Percentiles rank a stretch among this genome's conserved stretches.
Evolutionary conservation across 2,329 filamentous ascomycete genomes (phyloP).

Genomic region (Leptographium procerum): DNA sequence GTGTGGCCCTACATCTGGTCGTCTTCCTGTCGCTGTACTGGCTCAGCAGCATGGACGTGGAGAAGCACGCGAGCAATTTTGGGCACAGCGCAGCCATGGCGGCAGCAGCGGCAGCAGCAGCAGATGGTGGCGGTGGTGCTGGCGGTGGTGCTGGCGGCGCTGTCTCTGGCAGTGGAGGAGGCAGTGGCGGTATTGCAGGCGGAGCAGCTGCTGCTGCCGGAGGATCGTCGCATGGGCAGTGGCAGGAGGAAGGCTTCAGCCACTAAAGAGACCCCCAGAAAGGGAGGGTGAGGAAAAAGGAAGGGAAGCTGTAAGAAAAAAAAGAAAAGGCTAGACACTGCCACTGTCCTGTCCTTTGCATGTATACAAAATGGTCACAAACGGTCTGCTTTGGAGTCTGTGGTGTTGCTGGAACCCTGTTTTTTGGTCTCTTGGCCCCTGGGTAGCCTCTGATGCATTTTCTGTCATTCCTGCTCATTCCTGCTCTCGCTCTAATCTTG

Average conservation of each 20-base stretch:
- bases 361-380: too few species aligned
- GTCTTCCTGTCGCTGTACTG: constrained; percentile 82
- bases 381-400: too few species aligned
- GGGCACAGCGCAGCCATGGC: constrained; percentile 35
- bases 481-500: too few species aligned
- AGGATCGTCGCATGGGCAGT: constrained; percentile 36
- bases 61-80: constrained; percentile 46
- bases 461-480: too few species aligned
- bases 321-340: too few species aligned
- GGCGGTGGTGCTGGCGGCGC: constrained; percentile 17
- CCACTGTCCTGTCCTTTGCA: too few species aligned
- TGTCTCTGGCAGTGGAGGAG: constrained; percentile 19
- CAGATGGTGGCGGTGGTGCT: constrained; percentile 18
- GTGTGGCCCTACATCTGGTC: constrained; percentile 74
- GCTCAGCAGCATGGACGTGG: constrained; percentile 59
- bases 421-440: neutral
- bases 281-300: neutral
- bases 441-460: neutral
- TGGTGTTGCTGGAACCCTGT: neutral
- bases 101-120: constrained; percentile 26
- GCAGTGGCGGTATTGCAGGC: constrained; percentile 16
- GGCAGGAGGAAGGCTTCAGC: constrained; percentile 53
- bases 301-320: neutral
- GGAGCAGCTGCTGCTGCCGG: constrained; percentile 20
- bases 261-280: constrained; percentile 16